Percentiles rank a stretch among this genome's conserved stretches.
Evolutionary conservation across 345 rosid genomes (phyloP).

Genomic region (Erodium maritimum): DNA sequence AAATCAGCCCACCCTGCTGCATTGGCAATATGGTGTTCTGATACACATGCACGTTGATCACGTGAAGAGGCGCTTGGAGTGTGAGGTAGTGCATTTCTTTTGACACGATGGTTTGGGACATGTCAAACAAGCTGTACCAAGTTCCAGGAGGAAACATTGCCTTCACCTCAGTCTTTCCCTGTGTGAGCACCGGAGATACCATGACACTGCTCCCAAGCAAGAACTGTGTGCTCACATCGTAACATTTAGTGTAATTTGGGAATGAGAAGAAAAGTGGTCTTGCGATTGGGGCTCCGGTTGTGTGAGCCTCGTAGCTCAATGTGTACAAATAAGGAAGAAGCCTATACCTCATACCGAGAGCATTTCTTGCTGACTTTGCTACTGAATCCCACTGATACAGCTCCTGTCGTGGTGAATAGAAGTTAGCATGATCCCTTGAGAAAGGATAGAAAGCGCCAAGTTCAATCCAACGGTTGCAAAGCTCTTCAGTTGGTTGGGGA

Average conservation of each 20-base stretch:
- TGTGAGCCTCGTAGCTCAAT: constrained; percentile 63
- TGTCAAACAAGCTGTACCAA: constrained; percentile 81
- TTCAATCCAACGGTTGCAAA: constrained; percentile 96
- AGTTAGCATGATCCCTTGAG: constrained; percentile 91
- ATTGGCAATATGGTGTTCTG: constrained; percentile 73
- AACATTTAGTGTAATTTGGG: constrained; percentile 48
- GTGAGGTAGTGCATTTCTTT: constrained; percentile 40
- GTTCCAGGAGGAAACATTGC: constrained; percentile 87
- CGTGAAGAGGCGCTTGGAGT: constrained; percentile 67
- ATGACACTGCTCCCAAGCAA: constrained; percentile 75
- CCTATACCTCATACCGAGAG: constrained; percentile 89
- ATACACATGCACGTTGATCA: constrained; percentile 73
- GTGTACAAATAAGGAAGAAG: constrained; percentile 85
- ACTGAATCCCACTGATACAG: constrained; percentile 90
- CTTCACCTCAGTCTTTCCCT: constrained; percentile 53
- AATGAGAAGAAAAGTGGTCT: constrained; percentile 98
- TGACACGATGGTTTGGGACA: constrained; percentile 43
- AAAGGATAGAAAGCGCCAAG: constrained; percentile 92
- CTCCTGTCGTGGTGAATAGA: constrained; percentile 88
- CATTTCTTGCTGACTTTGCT: constrained; percentile 75
- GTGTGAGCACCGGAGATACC: constrained; percentile 85
- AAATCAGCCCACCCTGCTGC: constrained; percentile 81
- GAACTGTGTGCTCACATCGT: constrained; percentile 79
- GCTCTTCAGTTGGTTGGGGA: constrained; percentile 85
- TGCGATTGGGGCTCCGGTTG: constrained; percentile 72